Base-by-base conservation (phyloP, 345 rosid genomes). In the Moricandia arvensis region DNA sequence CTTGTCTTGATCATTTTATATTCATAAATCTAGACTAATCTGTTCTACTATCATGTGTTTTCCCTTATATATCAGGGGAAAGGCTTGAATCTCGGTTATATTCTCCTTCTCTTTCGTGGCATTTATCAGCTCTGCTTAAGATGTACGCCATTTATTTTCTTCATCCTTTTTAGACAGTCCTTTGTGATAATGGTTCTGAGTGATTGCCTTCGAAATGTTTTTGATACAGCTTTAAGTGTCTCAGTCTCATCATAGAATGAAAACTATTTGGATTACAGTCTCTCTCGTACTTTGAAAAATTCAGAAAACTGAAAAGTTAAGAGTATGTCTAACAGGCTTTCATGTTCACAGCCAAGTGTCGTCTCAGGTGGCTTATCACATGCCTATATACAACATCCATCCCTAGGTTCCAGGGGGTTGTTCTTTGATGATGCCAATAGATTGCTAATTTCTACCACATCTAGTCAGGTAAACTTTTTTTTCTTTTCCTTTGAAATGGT, bases 371-470 rank as follows among this genome's bases (percentile, higher is more conserved):
- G 87, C 37, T 80, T 90, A 43, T 91, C 98, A 38, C 99, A 94
- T 83, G 93, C 83, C 75, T 92, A 89, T 80, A 78, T 90, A 75
- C 86, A 86, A 70, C 77, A 85, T 73, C 91, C 93, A 34, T 86
- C 97, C 33, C 83, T 94, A 62, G 79, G 78, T 26, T 89, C 96
- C 1, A 86, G 81, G 67, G 89, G 91, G 68, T 84, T 90, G 69
- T 89, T 84, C 86, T 96, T 91, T 79, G 99, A 96, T 76, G 99
- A 96, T 80, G 96, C 90, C 71, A 88, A 83, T 83, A 93, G 87
- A 84, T 71, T 89, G 78, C 84, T 93, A 15, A 79, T 89, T 54
- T 82, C 86, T 51, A 79, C 89, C 55, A 83, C 91, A 45, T 80
- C 87, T 69, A 80, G 82, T 82, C 90, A 91, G 96, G 98, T 90